Base-by-base conservation (phyloP, 2,329 filamentous ascomycete genomes). In the Apiospora aurea region DNA sequence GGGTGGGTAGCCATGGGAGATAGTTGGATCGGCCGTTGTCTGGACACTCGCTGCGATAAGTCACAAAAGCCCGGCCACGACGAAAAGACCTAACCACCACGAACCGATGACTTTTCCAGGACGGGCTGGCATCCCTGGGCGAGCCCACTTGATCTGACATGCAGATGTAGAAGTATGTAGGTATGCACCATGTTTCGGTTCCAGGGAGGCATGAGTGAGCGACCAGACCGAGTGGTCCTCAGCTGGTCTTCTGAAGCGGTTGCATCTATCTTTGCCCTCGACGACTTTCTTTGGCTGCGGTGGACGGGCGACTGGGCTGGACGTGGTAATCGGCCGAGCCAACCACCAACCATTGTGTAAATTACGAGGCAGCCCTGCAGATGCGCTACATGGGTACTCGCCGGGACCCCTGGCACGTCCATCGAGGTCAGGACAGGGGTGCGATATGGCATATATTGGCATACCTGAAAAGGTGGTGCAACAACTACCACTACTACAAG, bases 311-410 rank as follows among this genome's bases (percentile, higher is more conserved):
- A 64, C 21, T 41, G 21, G 57, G 13, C 57, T 47, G 66, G 47
- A 68, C n/a, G 41, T 68, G 44, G 66, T 68, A 68, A 29, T 47
- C 72, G 69, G 72, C 69, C 69, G 74, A 70, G 34, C 74, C 74
- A 76, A 75, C 73, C 74, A 72, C 69, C 70, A 72, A 71, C 70
- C 38, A 67, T 69, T 34, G 68, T 67, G 71, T 71, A 73, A 72
- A 74, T 71, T 73, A 74, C 75, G 74, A 76, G 71, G 51, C 69
- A 71, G 71, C 73, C 72, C 72, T 76, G 76, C 75, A 77, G 68
- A 41, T 69, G 68, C 66, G 57, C 57, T 64, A 64, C 57, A 64
- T 64, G 57, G 34, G n/a, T 41, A 64, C 3, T 41, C 18, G 57
- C 57, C 57, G 66, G 66, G n/a, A n/a, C 44, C 66, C 66, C 66